Evolutionary conservation across 1,139 yeast species (phyloP).

Genomic region (Geotrichum cucujoidarum): DNA sequence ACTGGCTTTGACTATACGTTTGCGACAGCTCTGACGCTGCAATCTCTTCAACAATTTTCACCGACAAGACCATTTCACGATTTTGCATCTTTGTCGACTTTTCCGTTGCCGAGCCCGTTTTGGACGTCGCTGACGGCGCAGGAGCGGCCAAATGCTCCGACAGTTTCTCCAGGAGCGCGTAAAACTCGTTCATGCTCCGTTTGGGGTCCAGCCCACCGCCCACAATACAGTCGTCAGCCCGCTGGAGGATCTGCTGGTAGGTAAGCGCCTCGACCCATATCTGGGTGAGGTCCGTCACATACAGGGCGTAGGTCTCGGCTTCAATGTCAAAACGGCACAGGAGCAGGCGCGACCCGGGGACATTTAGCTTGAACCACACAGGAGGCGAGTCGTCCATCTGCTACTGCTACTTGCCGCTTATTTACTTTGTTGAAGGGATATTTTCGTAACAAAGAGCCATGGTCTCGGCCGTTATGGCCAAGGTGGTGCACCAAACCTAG

Average conservation of each 20-base stretch:
- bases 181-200: constrained; percentile 1
- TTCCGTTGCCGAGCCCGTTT: neutral
- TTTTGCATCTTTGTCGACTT: neutral
- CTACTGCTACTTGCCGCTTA: neutral
- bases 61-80: neutral
- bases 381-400: constrained; percentile 12
- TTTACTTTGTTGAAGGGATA: too few relatives aligned
- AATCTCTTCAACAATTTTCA: neutral
- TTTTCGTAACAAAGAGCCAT: neutral
- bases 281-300: constrained; percentile 9
- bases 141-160: neutral
- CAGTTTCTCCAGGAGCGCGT: neutral
- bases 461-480: neutral
- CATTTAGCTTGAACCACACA: constrained; percentile 11
- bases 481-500: too few relatives aligned
- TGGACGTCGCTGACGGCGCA: too few relatives aligned
- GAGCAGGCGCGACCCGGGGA: constrained; percentile 8
- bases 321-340: constrained; percentile 14
- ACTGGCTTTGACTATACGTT: neutral
- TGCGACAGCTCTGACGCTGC: neutral
- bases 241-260: constrained; percentile 8
- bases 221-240: neutral
- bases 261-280: constrained; percentile 11
- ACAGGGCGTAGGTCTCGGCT: constrained; percentile 8
- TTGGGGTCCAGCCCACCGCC: neutral